phyloP scores from a whole-genome alignment of 306 rosid genomes.

The Casuarina cunninghamiana region DNA sequence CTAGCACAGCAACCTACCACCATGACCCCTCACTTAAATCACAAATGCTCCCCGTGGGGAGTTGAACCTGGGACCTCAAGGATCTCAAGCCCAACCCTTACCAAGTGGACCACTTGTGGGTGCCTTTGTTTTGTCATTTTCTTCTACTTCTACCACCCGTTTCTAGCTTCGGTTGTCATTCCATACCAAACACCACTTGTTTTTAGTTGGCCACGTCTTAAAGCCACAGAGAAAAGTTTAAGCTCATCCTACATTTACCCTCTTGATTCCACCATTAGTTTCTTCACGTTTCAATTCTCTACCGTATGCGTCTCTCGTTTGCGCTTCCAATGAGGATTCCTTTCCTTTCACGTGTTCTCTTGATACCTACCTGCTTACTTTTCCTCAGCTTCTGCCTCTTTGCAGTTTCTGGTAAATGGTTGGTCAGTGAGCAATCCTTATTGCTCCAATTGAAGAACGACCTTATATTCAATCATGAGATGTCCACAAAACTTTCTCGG shows the following conservation, averaged over 20 bases:
- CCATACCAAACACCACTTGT: too few relatives aligned
- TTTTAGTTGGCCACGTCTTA: too few relatives aligned
- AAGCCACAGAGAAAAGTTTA: too few relatives aligned
- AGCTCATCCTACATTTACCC: conserved; percentile 23
- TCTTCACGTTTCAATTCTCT: neutral
- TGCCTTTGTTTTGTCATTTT: too few relatives aligned
- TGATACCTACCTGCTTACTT: rapidly evolving
- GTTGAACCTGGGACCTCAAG: too few relatives aligned
- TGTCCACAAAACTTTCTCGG: neutral
- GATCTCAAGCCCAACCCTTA: too few relatives aligned
- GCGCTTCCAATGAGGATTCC: neutral
- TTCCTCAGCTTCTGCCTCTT: neutral
- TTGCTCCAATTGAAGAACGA: conserved; percentile 3
- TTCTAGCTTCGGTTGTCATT: too few relatives aligned
- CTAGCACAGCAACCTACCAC: too few relatives aligned
- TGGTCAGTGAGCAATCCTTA: neutral
- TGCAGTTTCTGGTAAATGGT: conserved; percentile 20
- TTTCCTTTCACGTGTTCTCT: neutral
- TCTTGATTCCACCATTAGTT: neutral
- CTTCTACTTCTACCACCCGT: too few relatives aligned
- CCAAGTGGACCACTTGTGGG: too few relatives aligned
- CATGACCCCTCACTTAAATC: too few relatives aligned
- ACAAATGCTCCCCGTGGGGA: too few relatives aligned
- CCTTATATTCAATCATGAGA: neutral
- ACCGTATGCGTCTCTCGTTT: neutral